Base-by-base conservation (phyloP, 305 asterid species). In the Nicotiana rustica region DNA sequence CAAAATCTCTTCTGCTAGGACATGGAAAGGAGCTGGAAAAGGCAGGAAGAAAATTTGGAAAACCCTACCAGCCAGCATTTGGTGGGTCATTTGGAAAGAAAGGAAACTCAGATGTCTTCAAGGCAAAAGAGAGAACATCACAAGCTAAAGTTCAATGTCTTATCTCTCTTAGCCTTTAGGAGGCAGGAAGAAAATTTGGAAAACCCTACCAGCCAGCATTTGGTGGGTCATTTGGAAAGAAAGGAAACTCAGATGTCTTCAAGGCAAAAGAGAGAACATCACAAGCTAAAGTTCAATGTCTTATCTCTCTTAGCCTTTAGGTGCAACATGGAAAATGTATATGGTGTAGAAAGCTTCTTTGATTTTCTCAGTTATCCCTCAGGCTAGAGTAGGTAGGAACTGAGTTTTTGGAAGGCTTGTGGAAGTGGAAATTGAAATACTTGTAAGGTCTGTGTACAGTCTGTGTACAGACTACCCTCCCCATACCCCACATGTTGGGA, bases 281-380 rank as follows among this genome's bases (percentile, higher is more conserved):
- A 41, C 18, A 70, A 70, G 7, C 13, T 44, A 33, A 41, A 12
- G 60, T 6, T 33, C 78, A 41, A 41, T 70, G 78, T 70, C 36
- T 41, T 70, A 44, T 41, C 59, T n/a, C 35, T 70, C 78, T 41
- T 41, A 70, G 78, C 18, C 4, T 70, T 52, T 15, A 10, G 78
- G 59, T 70, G 59, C 78, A 70, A 6, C 78, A 70, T 70, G 36
- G 15, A 70, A 17, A 70, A 41, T 44, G 36, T 7, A 41, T 41
- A 41, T 41, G n/a, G n/a, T 70, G 59, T 18, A 35, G 59, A 19
- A 5, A 70, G 35, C 33, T 18, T 70, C 13, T 41, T 41, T 41
- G 59, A 70, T 47, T 41, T 21, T 6, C 35, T 41, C 78, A 70
- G 78, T 70, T 71, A 19, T 18, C 61, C 47, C 78, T 71, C 79